Evolutionary conservation across 768 basidiomycete genomes (phyloP).

Genomic region (Lactarius trivialis): DNA sequence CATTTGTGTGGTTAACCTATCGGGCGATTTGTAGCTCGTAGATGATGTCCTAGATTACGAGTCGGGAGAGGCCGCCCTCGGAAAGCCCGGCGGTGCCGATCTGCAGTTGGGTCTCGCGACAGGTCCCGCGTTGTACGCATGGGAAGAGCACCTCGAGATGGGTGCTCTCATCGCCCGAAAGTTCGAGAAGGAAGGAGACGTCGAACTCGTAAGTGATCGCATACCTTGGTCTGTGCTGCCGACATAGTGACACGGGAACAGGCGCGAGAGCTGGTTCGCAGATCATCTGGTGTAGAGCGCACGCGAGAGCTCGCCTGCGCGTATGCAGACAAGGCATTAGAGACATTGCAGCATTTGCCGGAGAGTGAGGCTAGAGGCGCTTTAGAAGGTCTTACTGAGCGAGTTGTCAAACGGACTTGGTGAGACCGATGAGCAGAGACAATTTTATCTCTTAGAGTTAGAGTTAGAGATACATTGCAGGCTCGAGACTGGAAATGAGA

Average conservation of each 20-base stretch:
- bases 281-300: slow-evolving; percentile 69
- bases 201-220: slow-evolving; percentile 53
- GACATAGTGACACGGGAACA: slow-evolving; percentile 27
- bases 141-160: slow-evolving; percentile 74
- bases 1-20: background rate
- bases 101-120: slow-evolving; percentile 64
- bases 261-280: slow-evolving; percentile 62
- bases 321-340: slow-evolving; percentile 73
- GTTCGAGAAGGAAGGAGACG: slow-evolving; percentile 72
- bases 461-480: background rate
- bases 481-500: background rate
- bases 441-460: background rate
- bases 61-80: slow-evolving; percentile 60
- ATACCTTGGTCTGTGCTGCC: background rate
- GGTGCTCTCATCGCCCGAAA: slow-evolving; percentile 72
- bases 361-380: slow-evolving; percentile 75
- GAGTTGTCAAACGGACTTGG: slow-evolving; percentile 56
- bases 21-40: slow-evolving; percentile 56
- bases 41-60: slow-evolving; percentile 96
- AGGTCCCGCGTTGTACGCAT: slow-evolving; percentile 80
- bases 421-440: slow-evolving; percentile 26
- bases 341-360: slow-evolving; percentile 63
- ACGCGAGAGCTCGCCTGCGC: slow-evolving; percentile 68
- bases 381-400: slow-evolving; percentile 64
- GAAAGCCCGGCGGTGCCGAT: slow-evolving; percentile 79